Percentiles rank a stretch among this genome's conserved stretches.
Conservation (phyloP, 148 eudicot species). For the Camellia japonica region DNA sequence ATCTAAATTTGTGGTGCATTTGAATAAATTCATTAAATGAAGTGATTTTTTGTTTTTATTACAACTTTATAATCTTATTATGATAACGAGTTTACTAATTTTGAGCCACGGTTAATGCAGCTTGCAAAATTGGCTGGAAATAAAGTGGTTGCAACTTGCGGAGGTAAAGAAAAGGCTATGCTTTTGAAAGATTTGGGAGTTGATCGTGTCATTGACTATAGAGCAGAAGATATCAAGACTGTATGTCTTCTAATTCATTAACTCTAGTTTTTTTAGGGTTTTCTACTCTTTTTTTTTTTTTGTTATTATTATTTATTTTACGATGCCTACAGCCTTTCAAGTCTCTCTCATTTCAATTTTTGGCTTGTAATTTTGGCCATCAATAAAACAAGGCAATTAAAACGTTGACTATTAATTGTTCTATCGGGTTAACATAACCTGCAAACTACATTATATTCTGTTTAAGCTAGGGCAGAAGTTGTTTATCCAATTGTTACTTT, state of each 20-base stretch:
- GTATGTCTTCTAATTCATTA: constrained; percentile 29
- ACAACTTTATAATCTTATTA: background rate
- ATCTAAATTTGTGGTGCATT: background rate
- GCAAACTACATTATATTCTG: no score
- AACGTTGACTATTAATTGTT: background rate
- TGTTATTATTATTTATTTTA: no score
- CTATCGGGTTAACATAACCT: background rate
- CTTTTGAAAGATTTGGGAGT: constrained; percentile 75
- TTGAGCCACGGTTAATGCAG: constrained; percentile 36
- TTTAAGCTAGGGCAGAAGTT: no score
- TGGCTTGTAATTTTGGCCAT: no score
- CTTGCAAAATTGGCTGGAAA: constrained; percentile 95
- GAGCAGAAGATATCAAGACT: constrained; percentile 69
- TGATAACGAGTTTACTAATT: constrained; percentile 1
- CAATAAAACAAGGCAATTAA: no score
- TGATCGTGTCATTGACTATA: constrained; percentile 92
- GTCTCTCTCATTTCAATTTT: no score
- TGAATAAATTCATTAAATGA: no score
- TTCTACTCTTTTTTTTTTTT: background rate
- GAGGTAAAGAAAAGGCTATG: constrained; percentile 80
- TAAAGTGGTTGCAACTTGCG: constrained; percentile 92
- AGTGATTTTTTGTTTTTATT: background rate
- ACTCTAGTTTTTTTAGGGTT: background rate
- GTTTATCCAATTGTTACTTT: no score
- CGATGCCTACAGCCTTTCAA: no score